A percentile compares a stretch with the other conserved stretches of the same genome.
Conservation (phyloP, 108 stramenopile genomes). For the Skeletonema tropicum region DNA sequence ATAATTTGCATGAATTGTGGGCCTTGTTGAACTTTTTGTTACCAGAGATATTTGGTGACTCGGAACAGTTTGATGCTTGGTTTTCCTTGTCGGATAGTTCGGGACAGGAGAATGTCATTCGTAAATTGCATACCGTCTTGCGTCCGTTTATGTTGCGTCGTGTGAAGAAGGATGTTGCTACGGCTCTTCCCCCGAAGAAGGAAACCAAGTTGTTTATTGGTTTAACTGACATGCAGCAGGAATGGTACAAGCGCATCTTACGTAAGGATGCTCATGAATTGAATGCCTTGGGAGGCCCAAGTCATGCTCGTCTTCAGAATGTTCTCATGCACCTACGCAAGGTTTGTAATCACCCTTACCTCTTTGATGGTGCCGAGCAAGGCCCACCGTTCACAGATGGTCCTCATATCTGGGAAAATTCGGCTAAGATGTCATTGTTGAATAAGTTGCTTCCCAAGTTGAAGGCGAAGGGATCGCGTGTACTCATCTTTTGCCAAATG, state of each 20-base stretch:
- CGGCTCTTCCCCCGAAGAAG: constrained; percentile 87
- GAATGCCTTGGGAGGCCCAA: constrained; percentile 84
- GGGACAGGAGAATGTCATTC: constrained; percentile 53
- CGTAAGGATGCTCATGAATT: constrained; percentile 84
- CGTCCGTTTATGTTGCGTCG: constrained; percentile 98
- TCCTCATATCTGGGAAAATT: constrained; percentile 96
- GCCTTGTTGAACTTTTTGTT: constrained; percentile 93
- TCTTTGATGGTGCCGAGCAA: constrained; percentile 94
- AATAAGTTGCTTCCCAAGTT: constrained; percentile 89
- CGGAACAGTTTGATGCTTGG: constrained; percentile 95
- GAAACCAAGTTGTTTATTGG: constrained; percentile 93
- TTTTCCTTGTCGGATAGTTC: constrained; percentile 57
- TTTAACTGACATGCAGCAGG: constrained; percentile 91
- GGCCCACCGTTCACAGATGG: constrained; percentile 97
- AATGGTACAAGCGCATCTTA: constrained; percentile 92
- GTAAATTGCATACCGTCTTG: constrained; percentile 95
- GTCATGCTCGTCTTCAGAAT: constrained; percentile 78
- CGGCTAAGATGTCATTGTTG: constrained; percentile 84
- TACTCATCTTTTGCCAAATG: constrained; percentile 98
- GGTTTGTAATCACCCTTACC: constrained; percentile 98
- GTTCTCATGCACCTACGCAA: constrained; percentile 99
- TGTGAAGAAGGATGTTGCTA: constrained; percentile 92
- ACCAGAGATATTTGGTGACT: constrained; percentile 86
- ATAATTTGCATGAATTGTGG: constrained; percentile 97
- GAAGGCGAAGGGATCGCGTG: constrained; percentile 88